These are phyloP conservation scores for Botryococcus braunii DNA, from an alignment of 163 green algal species.

Conservation along the genomic window DNA sequence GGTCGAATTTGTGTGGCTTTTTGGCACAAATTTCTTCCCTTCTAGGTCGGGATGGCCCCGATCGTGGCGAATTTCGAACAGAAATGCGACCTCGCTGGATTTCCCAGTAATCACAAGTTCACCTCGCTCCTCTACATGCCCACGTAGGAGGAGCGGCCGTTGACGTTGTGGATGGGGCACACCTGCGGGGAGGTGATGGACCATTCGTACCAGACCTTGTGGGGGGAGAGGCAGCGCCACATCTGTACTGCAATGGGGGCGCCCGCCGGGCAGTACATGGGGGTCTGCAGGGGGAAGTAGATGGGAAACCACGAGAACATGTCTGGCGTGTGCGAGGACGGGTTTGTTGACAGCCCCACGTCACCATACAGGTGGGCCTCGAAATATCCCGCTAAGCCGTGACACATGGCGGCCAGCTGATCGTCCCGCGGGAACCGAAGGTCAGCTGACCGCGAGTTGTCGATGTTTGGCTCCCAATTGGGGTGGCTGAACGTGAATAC, in stretches of 20 bases:
- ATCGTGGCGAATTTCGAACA: too few relatives aligned
- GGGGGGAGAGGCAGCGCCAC: constrained; percentile 67
- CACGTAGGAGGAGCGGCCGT: constrained; percentile 79
- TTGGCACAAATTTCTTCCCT: too few relatives aligned
- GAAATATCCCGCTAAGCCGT: constrained; percentile 96
- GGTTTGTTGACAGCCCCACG: constrained; percentile 82
- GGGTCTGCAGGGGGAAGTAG: constrained; percentile 77
- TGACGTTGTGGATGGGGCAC: constrained; percentile 79
- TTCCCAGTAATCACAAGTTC: too few relatives aligned
- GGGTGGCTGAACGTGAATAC: constrained; percentile 91
- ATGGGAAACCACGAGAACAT: constrained; percentile 97
- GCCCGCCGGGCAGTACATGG: constrained; percentile 53
- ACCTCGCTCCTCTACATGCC: too few relatives aligned
- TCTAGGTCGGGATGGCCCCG: too few relatives aligned
- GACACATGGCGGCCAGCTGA: constrained; percentile 40
- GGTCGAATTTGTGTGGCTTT: too few relatives aligned
- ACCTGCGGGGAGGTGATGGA: constrained; percentile 38
- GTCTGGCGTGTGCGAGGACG: constrained; percentile 76
- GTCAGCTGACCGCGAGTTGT: constrained; percentile 39
- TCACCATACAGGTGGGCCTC: constrained; percentile 69
- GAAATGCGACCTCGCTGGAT: too few relatives aligned
- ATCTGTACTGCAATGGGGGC: constrained; percentile 59
- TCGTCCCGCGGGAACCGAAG: constrained; percentile 36
- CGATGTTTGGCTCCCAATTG: constrained; percentile 32
- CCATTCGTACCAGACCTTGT: constrained; percentile 98